Evolutionary conservation across 2,329 filamentous ascomycete species (phyloP).

Genomic region (Penicillium paneum): DNA sequence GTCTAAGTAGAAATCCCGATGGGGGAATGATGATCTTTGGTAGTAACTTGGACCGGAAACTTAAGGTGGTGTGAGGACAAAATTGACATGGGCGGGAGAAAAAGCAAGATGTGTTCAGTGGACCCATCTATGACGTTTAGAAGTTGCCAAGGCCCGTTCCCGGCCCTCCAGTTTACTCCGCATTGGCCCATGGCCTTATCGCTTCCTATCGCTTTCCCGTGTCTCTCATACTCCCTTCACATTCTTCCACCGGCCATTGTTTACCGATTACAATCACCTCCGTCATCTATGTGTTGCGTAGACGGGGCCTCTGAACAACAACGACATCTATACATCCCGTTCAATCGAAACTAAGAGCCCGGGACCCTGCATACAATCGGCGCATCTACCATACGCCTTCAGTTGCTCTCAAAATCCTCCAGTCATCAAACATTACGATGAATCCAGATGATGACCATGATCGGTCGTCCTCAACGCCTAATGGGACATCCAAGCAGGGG

Average conservation of each 20-base stretch:
- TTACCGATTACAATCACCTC: background rate
- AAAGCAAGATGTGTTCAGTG: slow-evolving; percentile 13
- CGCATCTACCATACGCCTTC: slow-evolving; percentile 16
- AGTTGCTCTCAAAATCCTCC: slow-evolving; percentile 23
- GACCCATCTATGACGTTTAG: slow-evolving; percentile 27
- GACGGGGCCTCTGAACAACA: background rate
- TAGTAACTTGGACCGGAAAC: background rate
- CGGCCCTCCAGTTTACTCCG: slow-evolving; percentile 17
- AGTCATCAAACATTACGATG: slow-evolving; percentile 17
- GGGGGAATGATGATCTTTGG: background rate
- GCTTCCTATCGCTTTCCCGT: slow-evolving; percentile 20
- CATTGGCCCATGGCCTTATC: slow-evolving; percentile 20
- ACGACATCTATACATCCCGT: background rate
- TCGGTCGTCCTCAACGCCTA: slow-evolving; percentile 35
- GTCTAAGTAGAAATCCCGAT: background rate
- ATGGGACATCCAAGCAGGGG: slow-evolving; percentile 29
- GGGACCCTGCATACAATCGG: background rate
- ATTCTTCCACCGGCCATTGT: background rate
- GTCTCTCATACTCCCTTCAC: slow-evolving; percentile 7
- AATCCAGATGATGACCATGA: slow-evolving; percentile 31
- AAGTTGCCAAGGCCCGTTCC: slow-evolving; percentile 20
- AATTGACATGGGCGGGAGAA: background rate
- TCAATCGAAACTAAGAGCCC: background rate
- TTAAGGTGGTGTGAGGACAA: background rate
- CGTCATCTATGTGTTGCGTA: background rate